Evolutionary conservation across 331 rosid species (phyloP), one percentile per base, ranked within the genome.

Genomic region (Malus hybrid): DNA sequence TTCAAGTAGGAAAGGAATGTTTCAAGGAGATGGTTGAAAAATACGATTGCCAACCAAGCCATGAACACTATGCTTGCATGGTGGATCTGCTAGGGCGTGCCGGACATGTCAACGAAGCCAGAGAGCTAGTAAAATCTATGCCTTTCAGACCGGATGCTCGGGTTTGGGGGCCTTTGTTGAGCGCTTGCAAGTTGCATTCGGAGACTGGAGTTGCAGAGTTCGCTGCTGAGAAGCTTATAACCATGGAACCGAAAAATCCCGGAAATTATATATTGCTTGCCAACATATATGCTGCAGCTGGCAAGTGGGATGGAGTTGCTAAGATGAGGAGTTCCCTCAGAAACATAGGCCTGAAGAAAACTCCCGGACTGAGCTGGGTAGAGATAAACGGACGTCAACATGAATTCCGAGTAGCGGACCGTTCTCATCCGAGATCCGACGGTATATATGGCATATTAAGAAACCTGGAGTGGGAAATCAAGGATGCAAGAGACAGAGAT

Each of bases 221-320:
- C 74, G 92, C 96, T 11, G 97, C 93, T 18, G 72, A 85, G 82
- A 88, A 92, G 85, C 92, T 89, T 71, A 76, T 92, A 24, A 74
- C 77, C 6, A 86, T 85, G 84, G 97, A 92, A 77, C 97, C 96
- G 7, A 80, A 81, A 77, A 92, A 92, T 75, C 86, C 93, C 42
- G 97, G 93, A 70, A 92, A 92, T 78, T 90, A 89, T 69, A 78
- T 89, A n/a, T 77, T 88, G 88, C 88, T 92, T 48, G 87, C 96
- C 6, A 92, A 92, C 86, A 86, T 89, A 82, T 87, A 87, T 75
- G 96, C 97, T 72, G 93, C 92, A 39, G 92, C 90, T 12, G 96
- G 96, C 48, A 89, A 81, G 73, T 92, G 93, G 97, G 92, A 85
- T 56, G 75, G 84, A 73, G 96, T 92, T 19, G 89, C 90, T 33